Evolutionary conservation across 345 rosid genomes (phyloP).

Genomic region (Murraya koenigii): DNA sequence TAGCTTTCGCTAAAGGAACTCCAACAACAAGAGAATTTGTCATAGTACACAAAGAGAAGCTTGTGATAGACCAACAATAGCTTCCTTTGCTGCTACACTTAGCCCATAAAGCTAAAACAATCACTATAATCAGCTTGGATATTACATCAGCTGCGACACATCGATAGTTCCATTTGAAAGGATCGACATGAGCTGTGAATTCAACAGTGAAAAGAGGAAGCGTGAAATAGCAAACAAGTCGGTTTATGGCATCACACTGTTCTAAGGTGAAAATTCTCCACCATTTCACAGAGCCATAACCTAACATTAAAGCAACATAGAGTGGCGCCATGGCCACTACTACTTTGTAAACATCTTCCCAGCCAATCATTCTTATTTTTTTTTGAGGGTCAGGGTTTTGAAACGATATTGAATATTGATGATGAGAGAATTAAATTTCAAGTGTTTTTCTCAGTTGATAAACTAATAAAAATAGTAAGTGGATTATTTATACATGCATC

Average conservation of each 20-base stretch:
- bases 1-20: constrained; percentile 61
- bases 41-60: constrained; percentile 64
- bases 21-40: constrained; percentile 75
- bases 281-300: constrained; percentile 90
- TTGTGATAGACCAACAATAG: constrained; percentile 83
- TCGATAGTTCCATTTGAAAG: constrained; percentile 62
- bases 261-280: constrained; percentile 72
- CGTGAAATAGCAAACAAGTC: constrained; percentile 77
- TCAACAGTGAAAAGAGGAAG: constrained; percentile 76
- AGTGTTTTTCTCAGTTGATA: neutral
- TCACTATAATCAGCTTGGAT: constrained; percentile 59
- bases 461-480: neutral
- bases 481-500: constrained; percentile 6
- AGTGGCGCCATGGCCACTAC: constrained; percentile 77
- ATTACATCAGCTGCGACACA: constrained; percentile 63
- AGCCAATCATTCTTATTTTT: constrained; percentile 51
- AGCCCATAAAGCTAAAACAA: constrained; percentile 60
- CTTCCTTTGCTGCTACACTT: constrained; percentile 63
- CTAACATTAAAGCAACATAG: constrained; percentile 68
- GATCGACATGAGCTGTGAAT: constrained; percentile 68
- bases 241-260: constrained; percentile 77
- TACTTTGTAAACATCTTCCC: constrained; percentile 77
- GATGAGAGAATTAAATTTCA: neutral
- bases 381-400: neutral
- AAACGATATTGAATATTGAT: neutral